These are phyloP conservation scores for Solanum tacnaense DNA, from an alignment of 257 asterid genomes.

Conservation along the genomic window DNA sequence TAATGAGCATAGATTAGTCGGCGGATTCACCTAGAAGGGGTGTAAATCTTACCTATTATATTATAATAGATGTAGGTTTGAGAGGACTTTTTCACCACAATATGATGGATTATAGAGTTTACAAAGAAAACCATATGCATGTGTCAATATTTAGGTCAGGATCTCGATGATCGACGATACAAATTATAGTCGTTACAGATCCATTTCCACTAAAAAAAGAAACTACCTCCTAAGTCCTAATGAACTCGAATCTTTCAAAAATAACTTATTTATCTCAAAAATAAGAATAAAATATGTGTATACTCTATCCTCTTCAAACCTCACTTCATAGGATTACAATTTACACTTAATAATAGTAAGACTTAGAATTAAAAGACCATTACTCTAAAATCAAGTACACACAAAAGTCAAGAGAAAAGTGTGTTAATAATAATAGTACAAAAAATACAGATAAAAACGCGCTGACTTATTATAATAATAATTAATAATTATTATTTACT, in stretches of 20 bases:
- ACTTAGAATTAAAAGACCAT: background rate
- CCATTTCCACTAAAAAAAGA: too few species aligned
- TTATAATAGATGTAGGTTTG: too few species aligned
- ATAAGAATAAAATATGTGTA: accelerated
- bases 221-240: too few species aligned
- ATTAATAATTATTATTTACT: background rate
- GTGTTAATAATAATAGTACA: background rate
- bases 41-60: background rate
- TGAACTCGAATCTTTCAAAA: accelerated
- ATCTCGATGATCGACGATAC: accelerated
- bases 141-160: background rate
- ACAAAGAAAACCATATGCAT: background rate
- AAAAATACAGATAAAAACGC: background rate
- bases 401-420: background rate
- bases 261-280: too few species aligned
- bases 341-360: background rate
- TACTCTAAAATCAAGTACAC: background rate
- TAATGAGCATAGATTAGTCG: too few species aligned
- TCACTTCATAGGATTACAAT: too few species aligned
- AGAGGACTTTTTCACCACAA: background rate
- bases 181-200: background rate
- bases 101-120: background rate
- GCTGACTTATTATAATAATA: background rate
- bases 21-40: background rate
- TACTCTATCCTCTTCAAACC: accelerated